Base-by-base conservation (phyloP, 371 early-diverging fungal species). In the Actinomucor elegans region DNA sequence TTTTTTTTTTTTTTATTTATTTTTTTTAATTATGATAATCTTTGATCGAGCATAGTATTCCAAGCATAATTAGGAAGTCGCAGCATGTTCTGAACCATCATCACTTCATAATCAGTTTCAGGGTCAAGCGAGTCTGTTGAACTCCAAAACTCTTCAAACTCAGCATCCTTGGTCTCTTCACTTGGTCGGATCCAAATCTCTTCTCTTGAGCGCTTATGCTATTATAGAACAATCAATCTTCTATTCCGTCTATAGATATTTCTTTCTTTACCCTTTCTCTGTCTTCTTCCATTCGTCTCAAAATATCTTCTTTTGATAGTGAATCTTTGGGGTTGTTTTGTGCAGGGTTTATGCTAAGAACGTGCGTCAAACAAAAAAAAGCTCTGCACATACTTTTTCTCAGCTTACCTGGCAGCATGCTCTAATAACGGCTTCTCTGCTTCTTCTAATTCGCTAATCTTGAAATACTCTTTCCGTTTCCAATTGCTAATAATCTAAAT, bases 241-340 rank as follows among this genome's bases (percentile, higher is more conserved):
- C 7, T 7, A 1, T 48, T 3, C 4, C 26, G 12, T 24, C 41
- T 11, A 35, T 26, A 0, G 18, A 21, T 7, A 5, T 47, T 24
- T 41, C 28, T 20, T 21, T 15, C 18, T 57, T 62, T 66, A 76
- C 76, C 53, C 89, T 73, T 58, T 91, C 90, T 48, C 91, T 73
- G 53, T 91, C 91, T 59, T 91, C 89, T 52, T 91, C 91, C 71
- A 91, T 90, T 24, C 90, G 77, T 36, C 77, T 72, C 48, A 89
- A 41, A 14, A 91, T 87, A 37, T 91, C 90, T 40, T 81, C 71
- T 49, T 77, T 80, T 14, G 79, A 65, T 59, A 83, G 71, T 46
- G 74, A 72, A 33, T 77, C 74, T 12, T 36, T 42, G 8, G 35
- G 35, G 55, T 64, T 53, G 33, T 42, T 43, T 24, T 40, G 62